phyloP scores from a whole-genome alignment of 768 basidiomycete species.

The Pisolithus orientalis region DNA sequence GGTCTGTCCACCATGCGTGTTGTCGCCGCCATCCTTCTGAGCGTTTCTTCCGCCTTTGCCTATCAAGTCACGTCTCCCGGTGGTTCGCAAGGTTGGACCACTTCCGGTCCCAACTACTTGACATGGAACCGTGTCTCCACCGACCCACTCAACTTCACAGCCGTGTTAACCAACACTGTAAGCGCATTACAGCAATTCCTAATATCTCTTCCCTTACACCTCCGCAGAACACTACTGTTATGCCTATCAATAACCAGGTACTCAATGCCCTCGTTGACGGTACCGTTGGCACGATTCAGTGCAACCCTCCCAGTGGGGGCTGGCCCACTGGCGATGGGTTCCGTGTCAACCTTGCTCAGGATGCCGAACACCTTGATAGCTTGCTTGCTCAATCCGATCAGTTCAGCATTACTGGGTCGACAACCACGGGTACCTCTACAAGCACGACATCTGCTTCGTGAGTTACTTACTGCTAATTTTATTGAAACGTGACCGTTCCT shows the following conservation, averaged over 20 bases:
- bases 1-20: conserved; percentile 36
- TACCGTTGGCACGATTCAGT: conserved; percentile 28
- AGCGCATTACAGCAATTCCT: conserved; percentile 8
- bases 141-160: conserved; percentile 64
- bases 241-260: conserved; percentile 36
- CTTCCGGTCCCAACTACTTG: conserved; percentile 45
- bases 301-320: conserved; percentile 54
- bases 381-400: conserved; percentile 68
- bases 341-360: conserved; percentile 67
- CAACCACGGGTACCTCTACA: conserved; percentile 12
- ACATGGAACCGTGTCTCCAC: conserved; percentile 61
- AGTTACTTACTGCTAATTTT: conserved; percentile 1
- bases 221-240: conserved; percentile 29
- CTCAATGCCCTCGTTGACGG: conserved; percentile 54
- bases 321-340: conserved; percentile 60
- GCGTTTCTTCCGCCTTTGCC: conserved; percentile 53
- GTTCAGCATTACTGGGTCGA: conserved; percentile 43
- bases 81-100: conserved; percentile 47
- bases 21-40: conserved; percentile 38
- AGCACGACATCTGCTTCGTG: conserved; percentile 13
- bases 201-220: neutral
- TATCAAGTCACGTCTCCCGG: conserved; percentile 54
- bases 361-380: conserved; percentile 36
- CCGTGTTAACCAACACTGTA: conserved; percentile 61
- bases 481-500: neutral